phyloP scores from a whole-genome alignment of 1,284 basidiomycete genomes.

The Irpex sp. region DNA sequence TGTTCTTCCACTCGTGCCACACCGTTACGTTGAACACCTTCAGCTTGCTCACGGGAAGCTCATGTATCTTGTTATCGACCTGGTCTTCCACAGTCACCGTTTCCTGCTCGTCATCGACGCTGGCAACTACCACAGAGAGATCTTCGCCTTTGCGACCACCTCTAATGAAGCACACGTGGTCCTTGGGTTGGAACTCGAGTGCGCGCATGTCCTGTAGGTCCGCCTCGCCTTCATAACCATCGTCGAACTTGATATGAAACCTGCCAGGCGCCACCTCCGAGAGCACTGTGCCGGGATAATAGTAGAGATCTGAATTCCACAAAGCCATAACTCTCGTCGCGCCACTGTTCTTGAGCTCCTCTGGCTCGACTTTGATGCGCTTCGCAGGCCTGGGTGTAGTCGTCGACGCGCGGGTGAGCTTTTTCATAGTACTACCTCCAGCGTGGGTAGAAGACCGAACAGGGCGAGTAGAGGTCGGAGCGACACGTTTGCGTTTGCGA shows the following conservation, averaged over 20 bases:
- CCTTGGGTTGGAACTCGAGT: slow-evolving; percentile 46
- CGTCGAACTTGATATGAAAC: slow-evolving; percentile 60
- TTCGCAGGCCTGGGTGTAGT: slow-evolving; percentile 31
- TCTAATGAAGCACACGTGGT: slow-evolving; percentile 42
- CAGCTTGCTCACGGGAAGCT: slow-evolving; percentile 33
- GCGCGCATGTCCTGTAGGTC: slow-evolving; percentile 52
- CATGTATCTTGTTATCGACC: slow-evolving; percentile 23
- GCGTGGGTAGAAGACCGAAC: slow-evolving; percentile 20
- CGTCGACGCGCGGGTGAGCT: slow-evolving; percentile 27
- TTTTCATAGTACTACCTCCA: background rate
- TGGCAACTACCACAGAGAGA: slow-evolving; percentile 30
- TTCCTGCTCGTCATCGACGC: slow-evolving; percentile 30
- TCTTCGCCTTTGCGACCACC: slow-evolving; percentile 15
- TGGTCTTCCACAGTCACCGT: slow-evolving; percentile 25
- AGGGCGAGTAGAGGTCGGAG: slow-evolving; percentile 15
- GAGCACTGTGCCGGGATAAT: slow-evolving; percentile 57
- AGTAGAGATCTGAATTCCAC: slow-evolving; percentile 58
- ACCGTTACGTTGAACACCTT: slow-evolving; percentile 48
- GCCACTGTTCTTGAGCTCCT: slow-evolving; percentile 8
- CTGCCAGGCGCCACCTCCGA: slow-evolving; percentile 20
- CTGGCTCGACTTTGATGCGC: slow-evolving; percentile 22
- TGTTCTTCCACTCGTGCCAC: slow-evolving; percentile 48
- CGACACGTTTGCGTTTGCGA: slow-evolving; percentile 50
- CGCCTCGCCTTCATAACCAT: slow-evolving; percentile 42
- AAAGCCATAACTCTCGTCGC: slow-evolving; percentile 61